Evolutionary conservation across 306 rosid species (phyloP), one percentile per base, ranked within the genome.

Genomic region (Hippophae gyantsensis): DNA sequence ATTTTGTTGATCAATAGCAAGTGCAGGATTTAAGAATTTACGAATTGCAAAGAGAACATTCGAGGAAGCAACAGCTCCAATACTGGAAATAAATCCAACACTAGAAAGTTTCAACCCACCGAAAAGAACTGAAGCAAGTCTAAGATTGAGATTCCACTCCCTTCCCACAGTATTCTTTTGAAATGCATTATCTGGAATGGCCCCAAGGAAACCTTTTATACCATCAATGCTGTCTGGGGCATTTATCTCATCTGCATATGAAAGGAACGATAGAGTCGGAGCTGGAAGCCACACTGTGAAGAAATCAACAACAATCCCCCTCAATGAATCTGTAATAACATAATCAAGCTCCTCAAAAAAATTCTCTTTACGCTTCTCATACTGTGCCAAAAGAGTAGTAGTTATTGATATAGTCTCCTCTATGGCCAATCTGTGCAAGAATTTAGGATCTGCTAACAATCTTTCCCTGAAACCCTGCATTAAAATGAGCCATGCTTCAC

Each of bases 201-300:
- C 85, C 12, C 95, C 96, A 62, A 90, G 89, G 66, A 87, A 84
- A 69, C 79, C 96, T 58, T 80, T 74, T 69, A 90, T 72, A 64
- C 81, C 61, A 72, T 73, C 77, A 56, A 87, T 52, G 69, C 79
- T 75, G 66, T 80, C 87, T 43, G 89, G 75, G 40, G 65, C 76
- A 69, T 79, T 76, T 38, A 63, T 61, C 38, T 80, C 92, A 69
- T 82, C 82, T 13, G 92, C 77, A 67, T 59, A 76, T 45, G 95
- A 83, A 69, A 87, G 82, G 74, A 90, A 90, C 9, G 96, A 83
- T 71, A 90, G 61, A n/a, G 98, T 90, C 6, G 98, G 98, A 42
- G 98, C 98, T 64, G 98, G 98, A 76, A 90, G 98, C 98, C 98
- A 90, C 72, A 90, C 98, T 40, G 98, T 90, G 72, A 90, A 90